These are phyloP conservation scores for Boechera retrofracta DNA, from an alignment of 345 rosid species.

Conservation along the genomic window DNA sequence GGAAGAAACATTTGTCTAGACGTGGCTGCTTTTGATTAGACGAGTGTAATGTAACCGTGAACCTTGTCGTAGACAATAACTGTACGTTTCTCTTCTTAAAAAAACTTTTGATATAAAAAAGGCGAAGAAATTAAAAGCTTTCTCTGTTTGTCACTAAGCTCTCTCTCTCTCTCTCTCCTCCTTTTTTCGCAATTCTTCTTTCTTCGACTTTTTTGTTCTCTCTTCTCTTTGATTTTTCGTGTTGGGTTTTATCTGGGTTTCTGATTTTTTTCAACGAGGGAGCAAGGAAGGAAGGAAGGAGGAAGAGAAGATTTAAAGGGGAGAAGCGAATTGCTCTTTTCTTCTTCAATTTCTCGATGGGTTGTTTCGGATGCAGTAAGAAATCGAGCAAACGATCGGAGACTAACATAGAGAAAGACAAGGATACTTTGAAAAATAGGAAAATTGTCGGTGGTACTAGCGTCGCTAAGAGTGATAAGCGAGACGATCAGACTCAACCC, in stretches of 20 bases:
- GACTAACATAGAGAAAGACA: constrained; percentile 25
- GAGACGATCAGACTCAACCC: constrained; percentile 49
- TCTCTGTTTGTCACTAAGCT: constrained; percentile 45
- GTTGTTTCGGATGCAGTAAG: constrained; percentile 64
- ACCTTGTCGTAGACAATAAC: constrained; percentile 17
- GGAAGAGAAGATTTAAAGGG: not conserved
- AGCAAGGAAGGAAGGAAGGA: not conserved
- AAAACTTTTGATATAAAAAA: constrained; percentile 24
- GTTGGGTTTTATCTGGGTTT: constrained; percentile 34
- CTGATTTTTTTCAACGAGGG: constrained; percentile 14
- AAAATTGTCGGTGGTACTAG: constrained; percentile 14
- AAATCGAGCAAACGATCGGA: constrained; percentile 54
- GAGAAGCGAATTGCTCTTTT: not conserved
- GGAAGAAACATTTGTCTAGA: not conserved
- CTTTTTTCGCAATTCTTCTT: constrained; percentile 40
- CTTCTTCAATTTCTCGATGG: constrained; percentile 50
- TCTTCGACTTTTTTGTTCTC: not conserved
- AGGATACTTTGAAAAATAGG: constrained; percentile 28
- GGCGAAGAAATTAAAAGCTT: constrained; percentile 33
- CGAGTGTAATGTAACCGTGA: not conserved
- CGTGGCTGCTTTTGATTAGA: not conserved
- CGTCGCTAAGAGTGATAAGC: constrained; percentile 37
- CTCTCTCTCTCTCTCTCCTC: constrained; percentile 10
- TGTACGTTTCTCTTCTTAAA: not conserved
- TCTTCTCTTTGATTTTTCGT: constrained; percentile 7